phyloP scores from a whole-genome alignment of 139 green algal genomes.

The Chlorokybus atmophyticus region DNA sequence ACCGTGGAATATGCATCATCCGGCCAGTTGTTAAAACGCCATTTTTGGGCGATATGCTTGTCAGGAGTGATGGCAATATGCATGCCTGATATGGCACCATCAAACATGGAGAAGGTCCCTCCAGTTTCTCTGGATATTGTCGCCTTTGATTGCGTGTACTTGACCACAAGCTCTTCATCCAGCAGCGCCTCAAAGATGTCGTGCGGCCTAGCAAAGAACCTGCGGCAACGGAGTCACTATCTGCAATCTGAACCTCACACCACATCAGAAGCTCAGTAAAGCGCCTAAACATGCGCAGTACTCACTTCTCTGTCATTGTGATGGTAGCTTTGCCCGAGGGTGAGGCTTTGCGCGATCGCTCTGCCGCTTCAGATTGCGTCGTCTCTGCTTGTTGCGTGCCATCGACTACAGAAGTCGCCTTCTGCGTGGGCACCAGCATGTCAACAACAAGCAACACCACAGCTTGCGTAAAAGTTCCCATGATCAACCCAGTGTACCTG shows the following conservation, averaged over 20 bases:
- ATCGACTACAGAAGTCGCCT: no score
- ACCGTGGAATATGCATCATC: constrained; percentile 31
- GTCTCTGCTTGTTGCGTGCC: background rate
- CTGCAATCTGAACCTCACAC: no score
- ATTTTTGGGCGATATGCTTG: constrained; percentile 36
- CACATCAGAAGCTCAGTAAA: background rate
- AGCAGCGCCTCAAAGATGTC: constrained; percentile 37
- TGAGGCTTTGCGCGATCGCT: background rate
- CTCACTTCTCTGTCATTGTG: constrained; percentile 22
- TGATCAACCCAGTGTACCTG: no score
- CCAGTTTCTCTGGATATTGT: constrained; percentile 13
- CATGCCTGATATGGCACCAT: constrained; percentile 23
- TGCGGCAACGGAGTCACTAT: no score
- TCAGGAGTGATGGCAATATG: constrained; percentile 20
- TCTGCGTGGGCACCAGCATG: no score
- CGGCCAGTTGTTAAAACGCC: constrained; percentile 35
- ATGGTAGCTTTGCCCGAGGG: constrained; percentile 16
- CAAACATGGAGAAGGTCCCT: constrained; percentile 36
- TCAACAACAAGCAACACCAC: no score
- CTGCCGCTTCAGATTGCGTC: background rate
- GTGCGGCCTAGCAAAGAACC: constrained; percentile 16
- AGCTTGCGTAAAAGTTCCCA: no score
- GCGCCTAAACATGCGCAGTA: background rate
- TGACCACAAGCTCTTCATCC: constrained; percentile 28
- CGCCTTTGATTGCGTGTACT: constrained; percentile 32